Percentiles rank a stretch among this genome's conserved stretches.
phyloP scores from a whole-genome alignment of 1,284 basidiomycete genomes.

The Tranzscheliella williamsii region DNA sequence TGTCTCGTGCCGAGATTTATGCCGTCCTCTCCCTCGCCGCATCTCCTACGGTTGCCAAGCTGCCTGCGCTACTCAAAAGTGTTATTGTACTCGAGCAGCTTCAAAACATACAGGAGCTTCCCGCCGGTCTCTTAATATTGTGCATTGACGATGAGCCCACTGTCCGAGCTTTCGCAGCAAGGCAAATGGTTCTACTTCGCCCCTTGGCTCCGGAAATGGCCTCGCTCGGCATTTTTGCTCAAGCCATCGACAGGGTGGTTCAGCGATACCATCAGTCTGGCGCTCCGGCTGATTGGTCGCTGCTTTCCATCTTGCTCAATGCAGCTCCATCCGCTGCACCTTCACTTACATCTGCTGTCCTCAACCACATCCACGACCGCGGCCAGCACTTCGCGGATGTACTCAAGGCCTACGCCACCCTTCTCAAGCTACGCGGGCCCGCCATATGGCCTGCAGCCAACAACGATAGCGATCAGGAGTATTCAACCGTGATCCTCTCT shows the following conservation, averaged over 20 bases:
- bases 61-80: constrained; percentile 17
- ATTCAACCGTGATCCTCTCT: constrained; percentile 37
- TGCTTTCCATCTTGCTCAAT: constrained; percentile 30
- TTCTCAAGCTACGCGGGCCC: constrained; percentile 30
- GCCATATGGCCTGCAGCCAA: constrained; percentile 17
- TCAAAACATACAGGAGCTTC: constrained; percentile 24
- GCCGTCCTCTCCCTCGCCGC: constrained; percentile 33
- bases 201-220: constrained; percentile 16
- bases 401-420: constrained; percentile 25
- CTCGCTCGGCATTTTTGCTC: constrained; percentile 6
- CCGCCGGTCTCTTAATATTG: constrained; percentile 32
- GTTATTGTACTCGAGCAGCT: constrained; percentile 24
- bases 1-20: constrained; percentile 30
- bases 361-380: constrained; percentile 34
- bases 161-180: constrained; percentile 24
- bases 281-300: constrained; percentile 21
- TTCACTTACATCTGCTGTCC: constrained; percentile 14
- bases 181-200: constrained; percentile 28
- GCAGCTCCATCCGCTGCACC: constrained; percentile 15
- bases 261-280: constrained; percentile 7
- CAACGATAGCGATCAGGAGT: constrained; percentile 10
- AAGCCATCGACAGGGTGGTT: constrained; percentile 8
- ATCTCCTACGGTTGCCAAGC: constrained; percentile 15
- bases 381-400: constrained; percentile 31
- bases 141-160: constrained; percentile 28